Base-by-base conservation (phyloP, 805 yeast genomes). In the Candida easanensis region DNA sequence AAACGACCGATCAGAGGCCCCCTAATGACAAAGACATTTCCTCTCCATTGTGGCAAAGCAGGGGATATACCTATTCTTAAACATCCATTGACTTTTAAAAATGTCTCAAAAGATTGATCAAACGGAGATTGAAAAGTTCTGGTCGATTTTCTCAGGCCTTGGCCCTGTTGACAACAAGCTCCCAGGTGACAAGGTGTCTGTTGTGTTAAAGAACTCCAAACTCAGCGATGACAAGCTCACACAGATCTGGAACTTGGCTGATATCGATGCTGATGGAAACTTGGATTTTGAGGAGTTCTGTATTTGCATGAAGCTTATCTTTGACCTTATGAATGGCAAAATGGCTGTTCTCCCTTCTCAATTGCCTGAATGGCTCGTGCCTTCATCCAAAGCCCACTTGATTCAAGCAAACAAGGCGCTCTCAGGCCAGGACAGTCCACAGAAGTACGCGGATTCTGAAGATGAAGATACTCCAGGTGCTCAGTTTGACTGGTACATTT, bases 251-350 rank as follows among this genome's bases (percentile, higher is more conserved):
- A 88, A 87, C 56, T 66, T 93, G 38, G 82, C 91, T 2, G 99
- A 93, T 62, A 87, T 91, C 43, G 99, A 93, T 64, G 79, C 80
- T 35, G 99, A 93, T 64, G 97, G 96, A 10, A 71, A 73, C 52
- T 73, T 93, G 55, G 99, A 93, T 65, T 93, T 93, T 63, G 99
- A 93, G 66, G 99, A 93, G 68, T 93, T 93, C 64, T 93, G 97
- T 60, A 88, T 93, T 50, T 91, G 97, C 40, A 93, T 93, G 99
- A 76, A 98, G 53, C 74, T 93, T 43, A 87, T 91, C 35, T 93
- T 89, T 61, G 99, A 93, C 61, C 64, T 84, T 61, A 91, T 93
- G 42, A 90, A 93, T 63, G 88, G 90, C 15, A 76, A 74, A 28
- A 62, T 69, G 38, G 69, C 72, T 15, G 64, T 69, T 16, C 70